Base-by-base conservation (phyloP, 805 yeast genomes). In the Metschnikowia vanudenii region DNA sequence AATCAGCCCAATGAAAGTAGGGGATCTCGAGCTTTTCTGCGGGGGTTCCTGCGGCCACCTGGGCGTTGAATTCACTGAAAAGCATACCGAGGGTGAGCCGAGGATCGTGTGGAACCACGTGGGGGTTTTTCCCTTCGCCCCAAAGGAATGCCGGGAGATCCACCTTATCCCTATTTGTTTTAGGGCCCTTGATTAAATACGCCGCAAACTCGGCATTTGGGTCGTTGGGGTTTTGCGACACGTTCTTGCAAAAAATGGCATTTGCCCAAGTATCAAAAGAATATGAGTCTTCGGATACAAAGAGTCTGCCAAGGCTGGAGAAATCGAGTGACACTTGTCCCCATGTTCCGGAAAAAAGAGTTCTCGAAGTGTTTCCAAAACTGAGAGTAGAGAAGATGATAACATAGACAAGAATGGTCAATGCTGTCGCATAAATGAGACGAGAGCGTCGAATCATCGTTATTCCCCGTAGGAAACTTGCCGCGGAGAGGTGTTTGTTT, bases 1-100 rank as follows among this genome's bases (percentile, higher is more conserved):
- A 56, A 43, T 56, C 60, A 12, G 51, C 51, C 60, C 60, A 56
- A 38, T 56, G 60, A 33, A 56, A 56, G 8, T 49, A 46, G 5
- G 16, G 19, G 22, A 50, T 11, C 14, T 18, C 12, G 29, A 44
- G 35, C 24, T 14, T 17, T 20, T 34, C 39, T 5, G 22, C 26
- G 11, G 20, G 26, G 4, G 24, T 12, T n/a, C 48, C 31, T 24
- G 60, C 37, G 20, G 45, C 14, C 16, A 54, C 35, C n/a, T 44
- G 47, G 7, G 29, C 36, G 36, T 59, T 60, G 20, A 55, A 22
- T 20, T 51, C 48, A 26, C 38, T 18, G 37, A 51, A 30, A 31
- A 55, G 49, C 12, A 57, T 51, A 5, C 55, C 50, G 2, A 60
- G 41, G 5, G 64, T 59, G 38, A 54, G 39, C n/a, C 62, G 49